Conservation (phyloP, 306 rosid species). For the Leucaena leucocephala region DNA sequence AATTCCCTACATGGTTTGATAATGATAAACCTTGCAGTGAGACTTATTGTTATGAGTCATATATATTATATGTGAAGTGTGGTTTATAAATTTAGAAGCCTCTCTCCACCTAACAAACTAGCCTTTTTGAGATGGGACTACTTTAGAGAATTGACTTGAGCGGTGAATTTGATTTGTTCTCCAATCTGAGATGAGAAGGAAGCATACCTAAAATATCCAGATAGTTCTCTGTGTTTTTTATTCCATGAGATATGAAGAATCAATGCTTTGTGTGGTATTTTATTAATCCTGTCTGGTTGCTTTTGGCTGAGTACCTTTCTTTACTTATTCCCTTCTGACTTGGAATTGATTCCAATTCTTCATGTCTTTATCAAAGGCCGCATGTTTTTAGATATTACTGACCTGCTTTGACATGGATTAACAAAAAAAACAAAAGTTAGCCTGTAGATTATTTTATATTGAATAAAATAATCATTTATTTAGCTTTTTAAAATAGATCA, state of each 20-base stretch:
- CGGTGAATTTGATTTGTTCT: background rate
- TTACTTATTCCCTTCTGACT: background rate
- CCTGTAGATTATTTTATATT: background rate
- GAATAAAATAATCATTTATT: background rate
- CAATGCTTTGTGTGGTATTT: constrained; percentile 9
- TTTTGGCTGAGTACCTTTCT: constrained; percentile 20
- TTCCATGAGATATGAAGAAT: constrained; percentile 33
- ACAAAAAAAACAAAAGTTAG: background rate
- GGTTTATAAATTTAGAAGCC: no score
- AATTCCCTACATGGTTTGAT: no score
- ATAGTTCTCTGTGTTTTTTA: background rate
- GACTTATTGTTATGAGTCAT: no score
- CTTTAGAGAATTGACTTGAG: background rate
- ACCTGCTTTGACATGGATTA: background rate
- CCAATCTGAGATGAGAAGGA: background rate
- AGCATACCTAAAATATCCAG: constrained; percentile 28
- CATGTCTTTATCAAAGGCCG: background rate
- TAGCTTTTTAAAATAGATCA: background rate
- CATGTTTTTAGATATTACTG: background rate
- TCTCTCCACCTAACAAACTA: no score
- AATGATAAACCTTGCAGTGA: no score
- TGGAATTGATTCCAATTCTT: background rate
- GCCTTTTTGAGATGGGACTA: background rate
- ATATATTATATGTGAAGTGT: no score
- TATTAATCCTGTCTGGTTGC: constrained; percentile 11